Base-by-base conservation (phyloP, 768 basidiomycete species). In the Boletales sp. region DNA sequence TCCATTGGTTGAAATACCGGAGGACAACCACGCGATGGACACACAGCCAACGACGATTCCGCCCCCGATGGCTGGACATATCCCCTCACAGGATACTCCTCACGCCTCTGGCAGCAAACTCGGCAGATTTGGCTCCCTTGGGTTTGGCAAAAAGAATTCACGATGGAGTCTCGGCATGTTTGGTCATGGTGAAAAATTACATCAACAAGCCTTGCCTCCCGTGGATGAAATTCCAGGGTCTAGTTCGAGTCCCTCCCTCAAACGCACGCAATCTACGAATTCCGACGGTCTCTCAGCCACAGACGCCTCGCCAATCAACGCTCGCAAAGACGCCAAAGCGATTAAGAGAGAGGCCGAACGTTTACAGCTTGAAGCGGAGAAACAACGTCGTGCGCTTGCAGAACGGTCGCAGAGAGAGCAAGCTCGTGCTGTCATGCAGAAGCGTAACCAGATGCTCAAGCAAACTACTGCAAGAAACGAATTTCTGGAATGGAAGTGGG, bases 351-450 rank as follows among this genome's bases (percentile, higher is more conserved):
- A 91, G 68, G 86, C 86, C 3, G 84, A 88, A 61, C 81, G 86
- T 35, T 66, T 87, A 44, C 81, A 83, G 49, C 81, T 79, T 51
- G 91, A 94, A 68, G 87, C 88, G 17, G 90, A 94, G 74, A 81
- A 85, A 61, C 87, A 90, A 58, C 84, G 86, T 54, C 88, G 91
- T 55, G 83, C 83, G 49, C 75, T 88, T 54, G 82, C 79, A 15
- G 82, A 85, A 66, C 83, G 82, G 59, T 83, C 74, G 62, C 83
- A 90, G 54, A 82, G 84, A 59, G 94, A 96, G 60, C 87, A 93
- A 68, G 90, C 93, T 15, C 82, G 93, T 48, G 91, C 90, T 39
- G 93, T 95, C 69, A 87, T 94, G 84, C 81, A 85, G 61, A 95
- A 94, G 73, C 86, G 90, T 56, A 84, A 81, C 52, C 82, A 85